Percentiles rank a stretch among this genome's conserved stretches.
phyloP scores from a whole-genome alignment of 2,329 filamentous ascomycete genomes.

The Stagonosporopsis chrysanthemi region DNA sequence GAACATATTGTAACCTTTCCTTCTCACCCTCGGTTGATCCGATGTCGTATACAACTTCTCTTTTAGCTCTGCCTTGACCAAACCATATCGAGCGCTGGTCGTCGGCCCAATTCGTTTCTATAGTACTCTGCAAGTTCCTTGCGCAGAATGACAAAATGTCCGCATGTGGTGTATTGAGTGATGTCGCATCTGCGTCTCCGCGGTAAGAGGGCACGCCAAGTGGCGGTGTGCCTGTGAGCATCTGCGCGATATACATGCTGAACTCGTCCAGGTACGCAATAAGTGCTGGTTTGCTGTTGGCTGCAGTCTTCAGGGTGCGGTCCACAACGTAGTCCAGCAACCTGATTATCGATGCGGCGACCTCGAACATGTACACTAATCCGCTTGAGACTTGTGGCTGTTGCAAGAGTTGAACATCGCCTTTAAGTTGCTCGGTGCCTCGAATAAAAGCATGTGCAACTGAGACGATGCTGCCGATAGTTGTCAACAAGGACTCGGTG shows the following conservation, averaged over 20 bases:
- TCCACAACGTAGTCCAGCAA: constrained; percentile 58
- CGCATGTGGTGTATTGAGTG: constrained; percentile 1
- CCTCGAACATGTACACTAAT: constrained; percentile 51
- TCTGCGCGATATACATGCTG: constrained; percentile 40
- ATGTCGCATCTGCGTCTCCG: constrained; percentile 18
- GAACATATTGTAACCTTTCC: constrained; percentile 22
- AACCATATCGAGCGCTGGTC: constrained; percentile 53
- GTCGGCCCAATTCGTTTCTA: constrained; percentile 57
- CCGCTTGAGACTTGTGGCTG: constrained; percentile 51
- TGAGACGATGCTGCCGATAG: constrained; percentile 47
- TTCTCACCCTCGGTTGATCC: constrained; percentile 39
- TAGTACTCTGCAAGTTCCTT: constrained; percentile 54
- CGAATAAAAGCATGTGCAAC: constrained; percentile 51
- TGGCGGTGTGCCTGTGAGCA: constrained; percentile 34
- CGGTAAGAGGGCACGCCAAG: constrained; percentile 25
- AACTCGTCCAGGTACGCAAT: constrained; percentile 53
- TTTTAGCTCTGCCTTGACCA: constrained; percentile 53
- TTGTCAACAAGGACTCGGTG: constrained; percentile 46
- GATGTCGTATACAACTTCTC: constrained; percentile 54
- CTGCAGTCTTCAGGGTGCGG: constrained; percentile 26
- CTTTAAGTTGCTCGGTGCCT: constrained; percentile 49
- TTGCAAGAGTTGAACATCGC: constrained; percentile 45
- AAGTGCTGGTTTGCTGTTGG: constrained; percentile 29
- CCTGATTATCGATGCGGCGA: constrained; percentile 51
- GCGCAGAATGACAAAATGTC: constrained; percentile 40